These are phyloP conservation scores for Eudorina sp. DNA, from an alignment of 139 green algal genomes.

Conservation along the genomic window DNA sequence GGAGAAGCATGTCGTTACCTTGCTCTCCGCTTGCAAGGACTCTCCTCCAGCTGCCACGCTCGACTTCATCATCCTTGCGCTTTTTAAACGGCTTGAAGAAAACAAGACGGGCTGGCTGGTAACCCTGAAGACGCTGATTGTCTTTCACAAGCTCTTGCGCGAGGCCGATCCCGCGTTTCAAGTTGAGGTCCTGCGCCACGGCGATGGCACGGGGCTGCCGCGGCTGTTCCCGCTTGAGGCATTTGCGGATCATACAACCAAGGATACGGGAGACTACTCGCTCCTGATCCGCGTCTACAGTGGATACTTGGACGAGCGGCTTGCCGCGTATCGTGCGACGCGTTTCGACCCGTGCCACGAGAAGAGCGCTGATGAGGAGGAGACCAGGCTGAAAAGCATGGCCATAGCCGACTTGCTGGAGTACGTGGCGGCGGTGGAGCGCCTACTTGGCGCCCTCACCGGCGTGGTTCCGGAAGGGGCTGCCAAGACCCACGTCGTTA, in stretches of 20 bases:
- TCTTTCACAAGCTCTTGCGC: conserved; percentile 82
- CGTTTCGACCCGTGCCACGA: neutral
- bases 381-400: neutral
- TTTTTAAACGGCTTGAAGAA: conserved; percentile 50
- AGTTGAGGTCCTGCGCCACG: neutral
- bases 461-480: neutral
- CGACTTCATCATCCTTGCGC: conserved; percentile 52
- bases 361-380: neutral
- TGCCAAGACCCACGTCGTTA: neutral
- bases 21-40: conserved; percentile 43
- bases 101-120: conserved; percentile 51
- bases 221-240: neutral
- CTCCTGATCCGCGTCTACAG: neutral
- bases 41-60: neutral
- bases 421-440: neutral
- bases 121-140: conserved; percentile 84
- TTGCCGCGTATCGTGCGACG: neutral
- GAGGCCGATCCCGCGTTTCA: conserved; percentile 75
- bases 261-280: neutral
- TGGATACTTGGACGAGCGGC: neutral
- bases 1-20: conserved; percentile 90
- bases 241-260: neutral
- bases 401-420: neutral
- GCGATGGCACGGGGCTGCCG: neutral
- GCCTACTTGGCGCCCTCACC: neutral